Conservation (phyloP, 176 grass and related monocot genomes). For the Secale cereale region DNA sequence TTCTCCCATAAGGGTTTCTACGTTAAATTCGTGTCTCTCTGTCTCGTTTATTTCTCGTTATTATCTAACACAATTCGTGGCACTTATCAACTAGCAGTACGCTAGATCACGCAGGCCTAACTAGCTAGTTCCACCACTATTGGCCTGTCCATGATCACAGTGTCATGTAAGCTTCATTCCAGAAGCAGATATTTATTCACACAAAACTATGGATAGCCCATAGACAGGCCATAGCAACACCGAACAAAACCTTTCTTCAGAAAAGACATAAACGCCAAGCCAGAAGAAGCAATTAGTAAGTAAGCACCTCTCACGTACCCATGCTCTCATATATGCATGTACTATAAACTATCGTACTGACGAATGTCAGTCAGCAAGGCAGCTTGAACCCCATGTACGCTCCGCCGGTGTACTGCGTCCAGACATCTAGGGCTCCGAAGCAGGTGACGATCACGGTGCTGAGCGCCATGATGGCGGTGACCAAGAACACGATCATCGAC, state of each 20-base stretch:
- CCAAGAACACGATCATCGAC: constrained; percentile 69
- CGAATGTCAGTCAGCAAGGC: constrained; percentile 36
- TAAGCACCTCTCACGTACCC: background rate
- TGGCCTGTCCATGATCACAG: background rate
- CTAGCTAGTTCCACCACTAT: background rate
- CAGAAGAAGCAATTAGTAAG: background rate
- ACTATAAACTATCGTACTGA: background rate
- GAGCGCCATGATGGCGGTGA: constrained; percentile 61
- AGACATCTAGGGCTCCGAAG: constrained; percentile 57
- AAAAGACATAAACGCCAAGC: background rate
- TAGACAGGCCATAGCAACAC: background rate
- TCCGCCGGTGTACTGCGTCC: constrained; percentile 49
- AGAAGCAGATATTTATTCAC: constrained; percentile 3
- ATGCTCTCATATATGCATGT: background rate
- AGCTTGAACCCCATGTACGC: constrained; percentile 86
- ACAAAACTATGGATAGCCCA: background rate
- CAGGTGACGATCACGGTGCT: constrained; percentile 55
- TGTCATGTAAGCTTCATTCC: background rate
- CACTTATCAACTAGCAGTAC: too few relatives aligned
- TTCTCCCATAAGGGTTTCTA: too few relatives aligned
- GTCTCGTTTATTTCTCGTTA: too few relatives aligned
- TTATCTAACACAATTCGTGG: background rate
- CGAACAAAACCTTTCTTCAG: background rate
- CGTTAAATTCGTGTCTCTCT: too few relatives aligned
- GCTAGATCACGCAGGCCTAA: background rate